Percentiles rank a stretch among this genome's conserved stretches.
Conservation (phyloP, 2,329 filamentous ascomycete species). For the Incumbomyces delicatus region DNA sequence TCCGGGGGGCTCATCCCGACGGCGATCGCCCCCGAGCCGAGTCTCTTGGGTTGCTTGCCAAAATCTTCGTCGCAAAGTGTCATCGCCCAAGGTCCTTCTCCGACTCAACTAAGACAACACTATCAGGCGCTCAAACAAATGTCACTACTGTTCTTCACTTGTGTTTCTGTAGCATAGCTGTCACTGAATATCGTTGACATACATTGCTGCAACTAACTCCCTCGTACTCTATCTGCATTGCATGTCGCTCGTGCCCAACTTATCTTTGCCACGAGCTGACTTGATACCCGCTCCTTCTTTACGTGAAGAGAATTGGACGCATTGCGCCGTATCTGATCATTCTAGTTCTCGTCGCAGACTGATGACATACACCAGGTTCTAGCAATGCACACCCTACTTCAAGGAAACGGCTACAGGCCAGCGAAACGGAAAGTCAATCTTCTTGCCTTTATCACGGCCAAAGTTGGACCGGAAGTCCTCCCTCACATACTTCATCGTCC, state of each 20-base stretch:
- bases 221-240: neutral
- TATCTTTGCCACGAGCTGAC: conserved; percentile 1
- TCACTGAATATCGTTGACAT: neutral
- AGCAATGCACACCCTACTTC: conserved; percentile 1
- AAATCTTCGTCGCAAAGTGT: too few relatives aligned
- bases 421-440: conserved; percentile 17
- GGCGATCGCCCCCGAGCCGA: too few relatives aligned
- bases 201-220: neutral
- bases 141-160: neutral
- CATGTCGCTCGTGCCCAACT: neutral
- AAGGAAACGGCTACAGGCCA: conserved; percentile 1
- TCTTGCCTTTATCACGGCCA: conserved; percentile 16
- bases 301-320: too few relatives aligned
- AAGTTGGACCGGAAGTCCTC: conserved; percentile 20
- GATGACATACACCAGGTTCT: neutral
- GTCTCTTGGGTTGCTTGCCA: too few relatives aligned
- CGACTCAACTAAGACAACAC: too few relatives aligned
- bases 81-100: too few relatives aligned
- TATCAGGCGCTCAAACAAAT: neutral
- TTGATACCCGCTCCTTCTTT: neutral
- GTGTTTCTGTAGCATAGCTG: neutral
- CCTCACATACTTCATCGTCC: conserved; percentile 18
- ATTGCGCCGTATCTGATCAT: too few relatives aligned
- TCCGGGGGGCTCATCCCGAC: too few relatives aligned
- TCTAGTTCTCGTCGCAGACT: neutral